Evolutionary conservation across 1,139 yeast genomes (phyloP).

Genomic region (Magnusiomyces magnusii): DNA sequence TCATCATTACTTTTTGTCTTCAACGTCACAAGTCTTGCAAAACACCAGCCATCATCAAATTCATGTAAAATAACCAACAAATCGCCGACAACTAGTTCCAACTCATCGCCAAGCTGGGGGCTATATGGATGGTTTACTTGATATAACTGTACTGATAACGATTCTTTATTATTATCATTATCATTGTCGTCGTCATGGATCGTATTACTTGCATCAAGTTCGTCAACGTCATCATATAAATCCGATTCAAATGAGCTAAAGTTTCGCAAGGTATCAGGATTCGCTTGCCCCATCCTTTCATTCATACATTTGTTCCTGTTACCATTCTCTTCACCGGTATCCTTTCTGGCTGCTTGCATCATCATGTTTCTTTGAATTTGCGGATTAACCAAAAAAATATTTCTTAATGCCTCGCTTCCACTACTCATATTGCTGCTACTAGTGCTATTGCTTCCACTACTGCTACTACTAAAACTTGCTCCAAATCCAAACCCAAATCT

Average conservation of each 20-base stretch:
- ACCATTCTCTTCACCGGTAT: not conserved
- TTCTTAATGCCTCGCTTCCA: slow-evolving; percentile 1
- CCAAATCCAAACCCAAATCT: too few relatives aligned
- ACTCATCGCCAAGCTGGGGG: slow-evolving; percentile 34
- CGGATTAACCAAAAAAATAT: not conserved
- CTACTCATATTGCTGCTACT: too few relatives aligned
- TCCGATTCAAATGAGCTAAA: not conserved
- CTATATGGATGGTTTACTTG: slow-evolving; percentile 27
- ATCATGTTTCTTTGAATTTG: not conserved
- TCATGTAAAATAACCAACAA: slow-evolving; percentile 28
- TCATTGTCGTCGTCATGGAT: too few relatives aligned
- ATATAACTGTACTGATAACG: slow-evolving; percentile 17
- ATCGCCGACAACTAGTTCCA: slow-evolving; percentile 30
- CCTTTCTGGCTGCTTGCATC: not conserved
- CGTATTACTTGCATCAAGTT: too few relatives aligned
- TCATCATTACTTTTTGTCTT: slow-evolving; percentile 1
- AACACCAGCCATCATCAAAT: slow-evolving; percentile 38
- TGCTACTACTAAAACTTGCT: slow-evolving; percentile 2
- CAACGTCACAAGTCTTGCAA: slow-evolving; percentile 18
- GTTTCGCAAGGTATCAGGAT: too few relatives aligned
- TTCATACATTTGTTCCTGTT: too few relatives aligned
- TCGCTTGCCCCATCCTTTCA: too few relatives aligned
- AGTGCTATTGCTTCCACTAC: not conserved
- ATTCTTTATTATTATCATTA: too few relatives aligned
- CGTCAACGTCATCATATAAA: too few relatives aligned